phyloP scores from a whole-genome alignment of 352 stramenopile genomes.

The Aphanomyces stellatus region DNA sequence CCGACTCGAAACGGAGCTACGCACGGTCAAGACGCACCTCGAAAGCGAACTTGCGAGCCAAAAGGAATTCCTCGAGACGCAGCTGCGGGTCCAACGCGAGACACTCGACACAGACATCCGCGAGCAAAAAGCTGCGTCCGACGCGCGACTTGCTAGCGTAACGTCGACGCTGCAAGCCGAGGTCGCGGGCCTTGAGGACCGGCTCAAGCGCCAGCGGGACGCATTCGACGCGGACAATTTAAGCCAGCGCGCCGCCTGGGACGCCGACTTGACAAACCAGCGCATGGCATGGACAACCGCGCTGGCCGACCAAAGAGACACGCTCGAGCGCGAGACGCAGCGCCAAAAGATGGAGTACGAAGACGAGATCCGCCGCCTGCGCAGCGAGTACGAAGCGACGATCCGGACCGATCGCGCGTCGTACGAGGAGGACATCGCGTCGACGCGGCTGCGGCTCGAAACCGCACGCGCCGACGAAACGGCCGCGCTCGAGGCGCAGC shows the following conservation, averaged over 20 bases:
- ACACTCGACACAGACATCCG: neutral
- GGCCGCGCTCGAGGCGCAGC: neutral
- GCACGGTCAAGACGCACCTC: too few species aligned
- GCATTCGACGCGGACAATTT: neutral
- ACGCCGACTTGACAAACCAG: neutral
- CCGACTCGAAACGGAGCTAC: neutral
- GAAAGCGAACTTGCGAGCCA: neutral
- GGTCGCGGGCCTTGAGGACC: neutral
- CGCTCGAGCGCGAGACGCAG: neutral
- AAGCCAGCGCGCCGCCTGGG: neutral
- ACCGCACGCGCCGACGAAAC: neutral
- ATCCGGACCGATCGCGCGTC: neutral
- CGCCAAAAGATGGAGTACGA: neutral
- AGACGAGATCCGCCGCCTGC: neutral
- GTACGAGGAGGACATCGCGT: neutral
- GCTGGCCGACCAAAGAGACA: neutral
- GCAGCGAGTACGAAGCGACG: neutral
- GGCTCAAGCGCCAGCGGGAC: neutral
- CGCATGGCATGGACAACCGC: neutral
- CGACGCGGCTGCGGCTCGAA: neutral
- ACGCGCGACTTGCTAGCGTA: neutral
- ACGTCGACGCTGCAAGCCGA: neutral
- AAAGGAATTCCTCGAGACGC: neutral
- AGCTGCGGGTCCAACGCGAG: neutral
- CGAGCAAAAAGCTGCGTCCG: neutral